Evolutionary conservation across 495 filamentous ascomycete genomes (phyloP), one percentile per base, ranked within the genome.

Genomic region (Aspergillus leporis): DNA sequence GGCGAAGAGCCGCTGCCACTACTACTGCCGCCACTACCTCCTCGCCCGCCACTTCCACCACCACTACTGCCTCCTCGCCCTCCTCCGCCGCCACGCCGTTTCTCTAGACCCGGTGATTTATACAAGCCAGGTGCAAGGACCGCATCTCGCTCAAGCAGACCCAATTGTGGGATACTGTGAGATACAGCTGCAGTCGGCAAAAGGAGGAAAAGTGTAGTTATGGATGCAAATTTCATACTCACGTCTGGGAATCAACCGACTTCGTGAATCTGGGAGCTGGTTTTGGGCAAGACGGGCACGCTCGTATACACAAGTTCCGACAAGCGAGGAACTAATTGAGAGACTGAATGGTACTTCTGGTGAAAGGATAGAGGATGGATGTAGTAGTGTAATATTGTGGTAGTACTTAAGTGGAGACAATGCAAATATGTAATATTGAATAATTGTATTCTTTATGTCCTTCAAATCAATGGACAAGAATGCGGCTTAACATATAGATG

Each of bases 31-130:
- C 68, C 63, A 36, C 66, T 66, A 18, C 66, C 59, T 6, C 65
- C 62, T 2, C 72, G 53, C 32, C 73, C 53, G 12, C 68, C 58
- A 52, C 66, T 56, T 43, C 71, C 61, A 13, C 70, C 61, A 51
- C 70, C 58, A 7, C 68, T 61, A 36, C 68, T 66, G 16, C 66
- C 59, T 6, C 65, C 51, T 18, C 70, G 56, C 9, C 72, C 67
- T 19, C 79, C 77, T 12, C 78, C 78, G 7, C 78, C 78, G 21
- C 79, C 79, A 47, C 78, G 74, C 49, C 79, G 71, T 56, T 81
- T 83, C 56, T 76, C 76, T 31, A 82, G 62, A 25, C 72, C 70
- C n/a, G 56, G 31, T 6, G 56, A 43, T 32, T 72, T 55, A 18
- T 52, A 31, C 18, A 53, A 46, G 1, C 53, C 36, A 18, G 60